Evolutionary conservation across 1,139 yeast species (phyloP).

Genomic region (Nadsonia starkeyi-henricii): DNA sequence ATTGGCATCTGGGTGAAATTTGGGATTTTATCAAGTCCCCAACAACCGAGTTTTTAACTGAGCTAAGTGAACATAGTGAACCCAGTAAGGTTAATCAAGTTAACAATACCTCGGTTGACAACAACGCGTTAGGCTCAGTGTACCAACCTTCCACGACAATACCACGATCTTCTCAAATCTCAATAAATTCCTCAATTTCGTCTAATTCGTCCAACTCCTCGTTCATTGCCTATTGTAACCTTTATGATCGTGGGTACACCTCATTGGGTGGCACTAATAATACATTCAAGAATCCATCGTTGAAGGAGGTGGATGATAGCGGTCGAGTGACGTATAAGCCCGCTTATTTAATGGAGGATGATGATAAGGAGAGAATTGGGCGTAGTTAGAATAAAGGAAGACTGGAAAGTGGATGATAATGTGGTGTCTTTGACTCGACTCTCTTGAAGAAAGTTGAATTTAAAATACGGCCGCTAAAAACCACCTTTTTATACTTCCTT

Average conservation of each 20-base stretch:
- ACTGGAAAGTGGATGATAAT: no score
- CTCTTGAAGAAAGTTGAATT: no score
- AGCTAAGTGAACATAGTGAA: no score
- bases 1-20: conserved; percentile 65
- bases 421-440: no score
- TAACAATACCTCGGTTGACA: no score
- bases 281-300: conserved; percentile 53
- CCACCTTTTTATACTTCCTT: neutral
- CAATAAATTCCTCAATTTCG: neutral
- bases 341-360: conserved; percentile 48
- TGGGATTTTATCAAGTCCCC: conserved; percentile 35
- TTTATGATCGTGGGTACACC: conserved; percentile 71
- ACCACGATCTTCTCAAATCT: no score
- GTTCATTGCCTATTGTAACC: conserved; percentile 43
- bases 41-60: no score
- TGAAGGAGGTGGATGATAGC: conserved; percentile 20
- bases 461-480: neutral
- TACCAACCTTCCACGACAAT: no score
- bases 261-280: conserved; percentile 63
- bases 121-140: no score
- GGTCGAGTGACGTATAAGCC: conserved; percentile 32
- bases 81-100: no score
- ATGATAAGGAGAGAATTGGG: conserved; percentile 46
- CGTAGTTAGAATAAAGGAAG: conserved; percentile 14
- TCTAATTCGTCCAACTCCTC: conserved; percentile 35